Evolutionary conservation across 2,329 filamentous ascomycete species (phyloP), one percentile per base, ranked within the genome.

Genomic region (Fusarium foetens): DNA sequence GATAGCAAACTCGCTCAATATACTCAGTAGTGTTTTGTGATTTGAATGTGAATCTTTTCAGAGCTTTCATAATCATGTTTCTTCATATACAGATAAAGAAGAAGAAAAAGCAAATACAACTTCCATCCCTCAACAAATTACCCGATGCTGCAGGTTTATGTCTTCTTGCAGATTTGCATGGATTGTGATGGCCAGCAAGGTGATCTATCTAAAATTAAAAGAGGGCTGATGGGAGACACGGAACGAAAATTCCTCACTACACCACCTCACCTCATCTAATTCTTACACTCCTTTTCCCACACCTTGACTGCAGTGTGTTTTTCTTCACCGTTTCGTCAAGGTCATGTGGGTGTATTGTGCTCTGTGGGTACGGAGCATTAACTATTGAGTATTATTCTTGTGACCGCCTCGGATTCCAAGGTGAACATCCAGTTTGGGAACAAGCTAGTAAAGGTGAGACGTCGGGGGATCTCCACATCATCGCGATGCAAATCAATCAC

Each of bases 401-500:
- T 71, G 68, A 71, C 68, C 68, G 68, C 68, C 68, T 64, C 63
- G 48, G 38, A 49, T 51, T 68, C 46, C 70, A 72, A 72, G 70
- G 70, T 72, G 70, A 72, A 64, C 36, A 27, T 23, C 51, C 64
- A 57, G 55, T 49, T 69, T 53, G 39, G 55, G 41, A 61, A 35
- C 42, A 39, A 55, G 54, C 60, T 66, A 73, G 39, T 31, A 41
- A 58, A 72, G 68, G 70, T 72, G 70, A 72, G 68, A 72, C 59
- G 63, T 46, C 45, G 61, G 48, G 55, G 57, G 23, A 62, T 59
- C 43, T 52, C 67, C 66, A 58, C 72, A 61, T 54, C 54, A 75
- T 75, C 63, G 63, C 65, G 62, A 72, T 75, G 65, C 68, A 75
- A 64, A 54, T 73, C 62, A 75, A 76, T 74, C 66, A 72, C 73